Evolutionary conservation across 2,329 filamentous ascomycete genomes (phyloP), one percentile per base, ranked within the genome.

Genomic region (Aspergillus niger): DNA sequence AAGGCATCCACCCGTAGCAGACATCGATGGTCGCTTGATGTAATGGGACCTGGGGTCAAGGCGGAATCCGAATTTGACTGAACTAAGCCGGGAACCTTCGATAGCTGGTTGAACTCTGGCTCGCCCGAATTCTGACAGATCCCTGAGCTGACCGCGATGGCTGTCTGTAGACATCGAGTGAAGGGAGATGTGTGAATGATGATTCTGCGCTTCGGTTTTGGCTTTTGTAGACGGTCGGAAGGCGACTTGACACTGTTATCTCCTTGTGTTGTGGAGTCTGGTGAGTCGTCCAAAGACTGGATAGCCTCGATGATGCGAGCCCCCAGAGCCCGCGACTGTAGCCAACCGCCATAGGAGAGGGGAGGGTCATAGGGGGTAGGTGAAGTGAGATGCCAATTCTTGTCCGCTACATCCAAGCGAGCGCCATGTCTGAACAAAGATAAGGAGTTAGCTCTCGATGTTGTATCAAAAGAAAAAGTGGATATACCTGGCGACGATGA

Each of bases 291-390:
- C 28, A 81, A 76, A 41, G 80, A 77, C 58, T 83, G 75, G 15
- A 90, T 74, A 30, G 97, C 86, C 68, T 83, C 88, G n/a, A 87
- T 90, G 64, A 99, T 97, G 62, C 92, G 88, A 63, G 88, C 83
- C 15, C 95, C 95, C 24, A 97, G 85, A 5, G 89, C 86, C 68
- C 90, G 88, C 57, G 91, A 89, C 76, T 98, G 95, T 13, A 89
- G 86, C 90, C 95, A 97, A 65, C 95, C 95, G 67, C 91, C 91
- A 73, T 97, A 98, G 2, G 93, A 97, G 60, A 99, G 83, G 53
- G 95, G 95, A 66, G 95, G 91, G 67, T 99, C 94, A 81, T 98
- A 99, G 2, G 95, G 95, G 5, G 92, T 93, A 1, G 93, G 91
- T 5, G 95, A 97, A 30, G 91, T 90, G 57, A 97, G 84, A 76